Base-by-base conservation (phyloP, 352 stramenopile genomes). In the Globisporangium takayamanum region DNA sequence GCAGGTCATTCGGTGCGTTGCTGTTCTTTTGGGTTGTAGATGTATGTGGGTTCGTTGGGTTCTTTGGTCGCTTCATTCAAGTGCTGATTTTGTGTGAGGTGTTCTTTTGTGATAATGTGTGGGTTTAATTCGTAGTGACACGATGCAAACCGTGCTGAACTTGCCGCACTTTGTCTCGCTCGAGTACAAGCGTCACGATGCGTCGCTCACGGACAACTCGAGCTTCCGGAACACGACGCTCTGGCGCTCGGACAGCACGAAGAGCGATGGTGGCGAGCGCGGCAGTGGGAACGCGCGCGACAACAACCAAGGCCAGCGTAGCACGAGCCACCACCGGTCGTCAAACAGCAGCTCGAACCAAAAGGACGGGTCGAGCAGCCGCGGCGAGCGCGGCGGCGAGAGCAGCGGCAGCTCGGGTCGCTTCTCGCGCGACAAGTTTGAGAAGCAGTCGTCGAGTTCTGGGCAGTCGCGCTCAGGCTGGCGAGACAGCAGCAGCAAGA, bases 181-280 rank as follows among this genome's bases (percentile, higher is more conserved):
- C 36, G 91, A 97, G 72, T 97, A 97, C 72, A 95, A 95, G 69
- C 84, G 85, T 55, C 91, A 97, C 58, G 87, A 97, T 53, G 85
- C 69, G 46, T 93, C 84, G 55, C 56, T 95, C 52, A 91, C 72
- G 51, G 84, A 94, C 58, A 92, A 87, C 66, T 88, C 74, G 30
- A 86, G 76, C 52, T 88, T 88, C 42, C 81, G 84, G 46, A 91
- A 86, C 64, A 90, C 80, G 67, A 95, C 82, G 26, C 64, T 86
- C 42, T 95, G 77, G 80, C 78, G 82, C 26, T 77, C 75, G 46
- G 80, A 59, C 20, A 55, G 55, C 63, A 69, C 28, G 87, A 86
- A 57, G 73, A 89, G 56, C 66, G 26, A 36, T 18, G 49, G 30
- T 7, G 54, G 60, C 6, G 42, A 55, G 12, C 30, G 81, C 59